Evolutionary conservation across 208 protist genomes (phyloP).

Genomic region (Histomonas meleagridis): DNA sequence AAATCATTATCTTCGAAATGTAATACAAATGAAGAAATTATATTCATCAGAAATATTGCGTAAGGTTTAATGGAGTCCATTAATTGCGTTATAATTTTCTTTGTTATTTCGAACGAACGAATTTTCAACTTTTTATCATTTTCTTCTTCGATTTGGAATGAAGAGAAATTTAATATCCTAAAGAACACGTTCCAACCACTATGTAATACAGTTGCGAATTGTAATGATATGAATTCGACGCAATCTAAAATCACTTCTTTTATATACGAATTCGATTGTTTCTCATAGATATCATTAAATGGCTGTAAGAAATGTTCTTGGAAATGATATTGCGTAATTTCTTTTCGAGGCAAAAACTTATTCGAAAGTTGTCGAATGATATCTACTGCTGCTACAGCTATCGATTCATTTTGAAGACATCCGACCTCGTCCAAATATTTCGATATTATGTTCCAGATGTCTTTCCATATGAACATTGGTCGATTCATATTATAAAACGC

Average conservation of each 20-base stretch:
- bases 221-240: neutral
- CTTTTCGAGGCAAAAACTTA: neutral
- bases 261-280: neutral
- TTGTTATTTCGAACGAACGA: neutral
- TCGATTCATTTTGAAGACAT: neutral
- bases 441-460: neutral
- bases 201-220: neutral
- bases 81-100: neutral
- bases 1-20: neutral
- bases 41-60: neutral
- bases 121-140: too few relatives aligned
- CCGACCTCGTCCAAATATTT: neutral
- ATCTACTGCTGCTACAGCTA: neutral
- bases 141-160: neutral
- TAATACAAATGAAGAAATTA: neutral
- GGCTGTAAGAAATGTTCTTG: neutral
- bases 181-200: neutral
- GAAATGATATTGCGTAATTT: neutral
- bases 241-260: neutral
- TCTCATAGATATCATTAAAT: neutral
- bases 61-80: neutral
- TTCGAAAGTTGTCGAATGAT: neutral
- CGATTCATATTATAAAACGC: conserved; percentile 20
- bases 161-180: neutral
- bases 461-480: conserved; percentile 29